Evolutionary conservation across 1,284 basidiomycete species (phyloP), one percentile per base, ranked within the genome.

Genomic region (Cystobasidiaceae sp.): DNA sequence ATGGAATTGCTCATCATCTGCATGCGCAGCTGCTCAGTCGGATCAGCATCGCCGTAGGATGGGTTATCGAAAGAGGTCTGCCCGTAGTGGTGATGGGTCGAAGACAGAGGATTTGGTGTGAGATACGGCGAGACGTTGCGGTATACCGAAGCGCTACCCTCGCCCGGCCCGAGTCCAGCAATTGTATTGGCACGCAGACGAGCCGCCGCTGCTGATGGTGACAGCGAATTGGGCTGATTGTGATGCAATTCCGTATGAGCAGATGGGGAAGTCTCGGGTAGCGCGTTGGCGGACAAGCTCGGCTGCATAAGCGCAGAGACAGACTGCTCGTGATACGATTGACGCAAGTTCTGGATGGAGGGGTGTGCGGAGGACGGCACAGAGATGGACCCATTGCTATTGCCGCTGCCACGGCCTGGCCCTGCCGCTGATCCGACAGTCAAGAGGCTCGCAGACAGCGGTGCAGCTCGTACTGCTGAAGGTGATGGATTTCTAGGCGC

Each of bases 291-390:
- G 6, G 61, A 63, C 8, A 50, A n/a, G 37, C 32, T 55, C n/a
- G 37, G 25, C 8, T 30, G 30, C 51, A 56, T 55, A 9, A 33
- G 27, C 4, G 27, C 8, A 9, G 43, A 28, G 5, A 27, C 2
- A 8, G 51, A 55, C 25, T 56, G 61, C 17, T 64, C 61, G 27
- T 55, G 34, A 32, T 51, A 64, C 0, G 44, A 23, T 44, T 64
- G 61, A 27, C 61, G 61, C 5, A 64, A 44, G 34, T 64, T 64
- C 6, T 51, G 50, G n/a, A 64, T 49, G 28, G 61, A 64, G 11
- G 61, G 61, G 32, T 64, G 61, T 17, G 61, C 45, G 15, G 61
- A 64, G 4, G 61, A 56, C 23, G 61, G 61, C 19, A 45, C 50
- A 4, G 61, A 64, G 17, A 64, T 15, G 8, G 61, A 64, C 4